Evolutionary conservation across 129 eudicot genomes (phyloP), one percentile per base, ranked within the genome.

Genomic region (Escallonia herrerae): DNA sequence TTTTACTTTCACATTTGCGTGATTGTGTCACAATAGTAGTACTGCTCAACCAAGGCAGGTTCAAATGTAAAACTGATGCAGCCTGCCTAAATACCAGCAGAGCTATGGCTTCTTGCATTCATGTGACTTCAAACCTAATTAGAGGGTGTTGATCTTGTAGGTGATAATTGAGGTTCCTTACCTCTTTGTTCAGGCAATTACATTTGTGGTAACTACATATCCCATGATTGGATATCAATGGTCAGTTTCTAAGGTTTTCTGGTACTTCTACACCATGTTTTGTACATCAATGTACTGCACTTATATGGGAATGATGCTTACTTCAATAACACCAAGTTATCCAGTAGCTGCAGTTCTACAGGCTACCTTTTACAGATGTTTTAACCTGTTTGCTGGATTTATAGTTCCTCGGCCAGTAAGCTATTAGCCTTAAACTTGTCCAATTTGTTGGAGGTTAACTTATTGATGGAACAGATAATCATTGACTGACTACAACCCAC

Each of bases 81-180:
- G 33, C 33, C 33, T 22, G 33, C 33, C 33, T 22, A 22, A 22
- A 22, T 22, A 22, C 33, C 33, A 22, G 33, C 33, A 22, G 33
- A 22, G 33, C 33, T 22, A 22, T 0, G 33, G 33, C 33, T 22
- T 22, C 33, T 22, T 22, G 33, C 33, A 22, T 22, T 22, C 33
- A 0, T 22, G 33, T 22, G 33, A 22, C 33, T 22, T 22, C 33
- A 22, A 22, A 22, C 33, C 33, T 22, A 22, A 22, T 22, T 22
- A 39, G n/a, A 3, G 13, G 1, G 5, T 53, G 8, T 13, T 42
- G 43, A 8, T 49, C 7, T 40, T 62, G 53, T 51, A 74, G 78
- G 78, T 74, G 37, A 50, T 46, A 33, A n/a, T 74, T 59, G 78
- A 74, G 67, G 52, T 74, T 47, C 78, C 78, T 37, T 74, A 65